Conservation (phyloP, 805 yeast genomes). For the Lachancea sp. region DNA sequence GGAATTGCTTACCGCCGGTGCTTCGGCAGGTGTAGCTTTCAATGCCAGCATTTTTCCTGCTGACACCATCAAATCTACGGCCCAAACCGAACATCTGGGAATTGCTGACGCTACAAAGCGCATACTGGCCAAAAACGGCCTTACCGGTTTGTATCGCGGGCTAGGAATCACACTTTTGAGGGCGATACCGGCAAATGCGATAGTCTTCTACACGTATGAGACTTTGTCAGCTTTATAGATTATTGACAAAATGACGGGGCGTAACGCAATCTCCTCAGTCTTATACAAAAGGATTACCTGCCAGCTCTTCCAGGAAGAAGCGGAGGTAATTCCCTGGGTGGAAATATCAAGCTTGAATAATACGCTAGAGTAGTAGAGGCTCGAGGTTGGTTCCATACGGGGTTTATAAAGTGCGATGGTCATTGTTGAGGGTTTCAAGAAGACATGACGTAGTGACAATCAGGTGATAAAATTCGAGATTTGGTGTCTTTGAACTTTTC, state of each 20-base stretch:
- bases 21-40: conserved; percentile 76
- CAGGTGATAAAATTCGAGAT: too few relatives aligned
- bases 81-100: conserved; percentile 46
- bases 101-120: conserved; percentile 41
- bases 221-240: conserved; percentile 19
- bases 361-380: too few relatives aligned
- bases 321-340: too few relatives aligned
- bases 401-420: too few relatives aligned
- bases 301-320: too few relatives aligned
- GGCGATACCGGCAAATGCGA: conserved; percentile 86
- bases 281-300: too few relatives aligned
- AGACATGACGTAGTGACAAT: too few relatives aligned
- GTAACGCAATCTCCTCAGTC: not conserved
- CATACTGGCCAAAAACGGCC: conserved; percentile 50
- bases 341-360: too few relatives aligned
- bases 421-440: too few relatives aligned
- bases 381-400: too few relatives aligned
- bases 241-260: not conserved
- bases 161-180: conserved; percentile 73
- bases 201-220: conserved; percentile 78
- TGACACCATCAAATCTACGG: conserved; percentile 81
- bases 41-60: conserved; percentile 80
- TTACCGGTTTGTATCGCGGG: conserved; percentile 74
- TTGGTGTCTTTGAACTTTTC: too few relatives aligned
- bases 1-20: conserved; percentile 71